phyloP scores from a whole-genome alignment of 306 rosid genomes.

The Pyrus betulifolia region DNA sequence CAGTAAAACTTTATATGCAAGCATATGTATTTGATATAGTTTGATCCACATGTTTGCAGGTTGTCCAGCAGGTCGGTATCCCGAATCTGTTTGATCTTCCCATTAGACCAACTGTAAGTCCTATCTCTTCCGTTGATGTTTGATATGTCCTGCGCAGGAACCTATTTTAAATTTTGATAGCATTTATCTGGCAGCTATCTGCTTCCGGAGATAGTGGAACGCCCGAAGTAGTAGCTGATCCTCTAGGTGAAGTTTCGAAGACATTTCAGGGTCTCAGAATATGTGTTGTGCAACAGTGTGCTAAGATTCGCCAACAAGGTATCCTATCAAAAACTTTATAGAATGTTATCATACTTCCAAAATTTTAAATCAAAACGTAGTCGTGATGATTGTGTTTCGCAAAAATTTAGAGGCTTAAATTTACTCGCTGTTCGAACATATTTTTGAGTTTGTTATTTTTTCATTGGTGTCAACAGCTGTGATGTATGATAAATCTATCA shows the following conservation, averaged over 20 bases:
- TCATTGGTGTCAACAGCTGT: constrained; percentile 85
- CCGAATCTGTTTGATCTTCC: constrained; percentile 97
- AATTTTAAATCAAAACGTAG: neutral
- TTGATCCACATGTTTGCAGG: constrained; percentile 47
- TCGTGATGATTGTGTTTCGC: neutral
- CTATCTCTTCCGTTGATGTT: neutral
- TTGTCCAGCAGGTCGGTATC: constrained; percentile 92
- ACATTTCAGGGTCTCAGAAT: constrained; percentile 83
- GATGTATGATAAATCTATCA: constrained; percentile 71
- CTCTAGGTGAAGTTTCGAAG: constrained; percentile 78
- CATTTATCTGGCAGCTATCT: constrained; percentile 52
- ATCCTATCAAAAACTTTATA: neutral
- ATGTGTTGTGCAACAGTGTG: constrained; percentile 94
- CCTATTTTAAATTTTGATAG: constrained; percentile 1
- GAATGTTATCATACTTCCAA: neutral
- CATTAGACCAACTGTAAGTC: constrained; percentile 81
- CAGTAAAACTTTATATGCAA: neutral
- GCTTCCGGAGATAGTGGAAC: constrained; percentile 95
- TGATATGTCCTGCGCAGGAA: neutral
- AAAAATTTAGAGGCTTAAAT: neutral
- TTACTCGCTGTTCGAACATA: neutral
- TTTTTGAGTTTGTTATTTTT: neutral
- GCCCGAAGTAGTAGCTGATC: constrained; percentile 94
- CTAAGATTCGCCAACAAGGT: constrained; percentile 99
- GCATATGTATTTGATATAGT: constrained; percentile 5